Evolutionary conservation across 352 stramenopile genomes (phyloP).

Genomic region (Phytophthora lateralis): DNA sequence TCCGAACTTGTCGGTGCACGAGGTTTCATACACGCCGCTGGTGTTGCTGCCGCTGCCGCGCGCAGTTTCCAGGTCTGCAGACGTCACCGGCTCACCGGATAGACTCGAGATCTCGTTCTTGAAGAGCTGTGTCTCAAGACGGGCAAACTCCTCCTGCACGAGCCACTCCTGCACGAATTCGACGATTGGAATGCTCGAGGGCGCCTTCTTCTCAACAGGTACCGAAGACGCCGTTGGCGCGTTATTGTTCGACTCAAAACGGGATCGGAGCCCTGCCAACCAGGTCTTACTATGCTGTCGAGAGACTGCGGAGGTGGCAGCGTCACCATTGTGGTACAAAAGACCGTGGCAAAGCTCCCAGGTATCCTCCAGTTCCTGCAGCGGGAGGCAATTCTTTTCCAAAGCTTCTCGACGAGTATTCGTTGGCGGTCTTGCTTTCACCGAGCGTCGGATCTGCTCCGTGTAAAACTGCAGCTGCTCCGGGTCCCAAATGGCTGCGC

Average conservation of each 20-base stretch:
- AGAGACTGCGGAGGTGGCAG: slow-evolving; percentile 14
- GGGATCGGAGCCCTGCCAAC: slow-evolving; percentile 47
- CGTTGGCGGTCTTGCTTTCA: slow-evolving; percentile 24
- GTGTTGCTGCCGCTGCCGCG: slow-evolving; percentile 60
- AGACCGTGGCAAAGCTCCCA: slow-evolving; percentile 57
- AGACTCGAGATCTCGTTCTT: slow-evolving; percentile 43
- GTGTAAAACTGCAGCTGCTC: slow-evolving; percentile 51
- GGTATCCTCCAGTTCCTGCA: slow-evolving; percentile 51
- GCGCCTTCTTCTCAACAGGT: not conserved
- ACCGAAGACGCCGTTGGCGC: not conserved
- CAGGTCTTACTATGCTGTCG: slow-evolving; percentile 43
- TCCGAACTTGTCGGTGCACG: slow-evolving; percentile 64
- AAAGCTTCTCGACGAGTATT: slow-evolving; percentile 15
- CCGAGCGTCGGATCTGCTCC: slow-evolving; percentile 40
- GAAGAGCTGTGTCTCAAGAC: slow-evolving; percentile 63
- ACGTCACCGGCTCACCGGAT: slow-evolving; percentile 52
- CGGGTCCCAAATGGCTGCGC: slow-evolving; percentile 40
- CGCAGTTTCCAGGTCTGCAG: slow-evolving; percentile 53
- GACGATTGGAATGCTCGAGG: slow-evolving; percentile 40
- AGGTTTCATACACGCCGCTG: slow-evolving; percentile 71
- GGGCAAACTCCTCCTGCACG: slow-evolving; percentile 64
- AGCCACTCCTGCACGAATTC: slow-evolving; percentile 85
- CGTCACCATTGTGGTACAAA: slow-evolving; percentile 31
- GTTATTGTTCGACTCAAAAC: slow-evolving; percentile 44
- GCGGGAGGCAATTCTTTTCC: slow-evolving; percentile 33